Evolutionary conservation across 345 rosid genomes (phyloP).

Genomic region (Eutrema japonicum): DNA sequence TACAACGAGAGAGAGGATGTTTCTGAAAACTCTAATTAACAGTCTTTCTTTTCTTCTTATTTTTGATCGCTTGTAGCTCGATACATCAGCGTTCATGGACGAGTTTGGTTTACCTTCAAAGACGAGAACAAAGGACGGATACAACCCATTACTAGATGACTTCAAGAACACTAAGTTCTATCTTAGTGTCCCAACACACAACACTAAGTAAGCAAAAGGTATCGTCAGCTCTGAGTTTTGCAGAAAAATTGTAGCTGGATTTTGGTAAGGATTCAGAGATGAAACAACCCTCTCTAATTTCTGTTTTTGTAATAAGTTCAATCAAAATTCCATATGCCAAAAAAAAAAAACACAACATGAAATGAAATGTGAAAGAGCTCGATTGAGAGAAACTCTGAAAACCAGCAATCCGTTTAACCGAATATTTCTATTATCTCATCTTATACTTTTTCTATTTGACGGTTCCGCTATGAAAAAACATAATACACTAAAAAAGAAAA

Average conservation of each 20-base stretch:
- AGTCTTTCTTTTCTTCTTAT: background rate
- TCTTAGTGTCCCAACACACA: slow-evolving; percentile 95
- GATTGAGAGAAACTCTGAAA: background rate
- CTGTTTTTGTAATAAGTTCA: slow-evolving; percentile 4
- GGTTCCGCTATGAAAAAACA: too few species aligned
- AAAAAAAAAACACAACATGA: background rate
- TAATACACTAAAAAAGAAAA: background rate
- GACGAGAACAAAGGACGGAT: slow-evolving; percentile 88
- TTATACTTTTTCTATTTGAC: background rate
- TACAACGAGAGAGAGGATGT: background rate
- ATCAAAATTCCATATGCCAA: background rate
- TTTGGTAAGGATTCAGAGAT: slow-evolving; percentile 15
- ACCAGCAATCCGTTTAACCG: background rate
- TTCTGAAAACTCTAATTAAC: background rate
- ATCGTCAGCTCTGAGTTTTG: slow-evolving; percentile 26
- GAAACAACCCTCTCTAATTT: background rate
- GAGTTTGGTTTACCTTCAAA: slow-evolving; percentile 90
- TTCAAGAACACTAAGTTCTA: slow-evolving; percentile 92
- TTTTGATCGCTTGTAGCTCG: slow-evolving; percentile 51
- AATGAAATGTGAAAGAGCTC: background rate
- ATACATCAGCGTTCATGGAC: slow-evolving; percentile 90
- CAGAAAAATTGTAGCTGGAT: background rate
- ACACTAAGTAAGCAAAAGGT: slow-evolving; percentile 51
- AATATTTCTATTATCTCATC: too few species aligned
- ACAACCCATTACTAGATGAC: slow-evolving; percentile 93